Percentiles rank a stretch among this genome's conserved stretches.
Conservation (phyloP, 2,329 filamentous ascomycete species). For the Mycogone perniciosa region DNA sequence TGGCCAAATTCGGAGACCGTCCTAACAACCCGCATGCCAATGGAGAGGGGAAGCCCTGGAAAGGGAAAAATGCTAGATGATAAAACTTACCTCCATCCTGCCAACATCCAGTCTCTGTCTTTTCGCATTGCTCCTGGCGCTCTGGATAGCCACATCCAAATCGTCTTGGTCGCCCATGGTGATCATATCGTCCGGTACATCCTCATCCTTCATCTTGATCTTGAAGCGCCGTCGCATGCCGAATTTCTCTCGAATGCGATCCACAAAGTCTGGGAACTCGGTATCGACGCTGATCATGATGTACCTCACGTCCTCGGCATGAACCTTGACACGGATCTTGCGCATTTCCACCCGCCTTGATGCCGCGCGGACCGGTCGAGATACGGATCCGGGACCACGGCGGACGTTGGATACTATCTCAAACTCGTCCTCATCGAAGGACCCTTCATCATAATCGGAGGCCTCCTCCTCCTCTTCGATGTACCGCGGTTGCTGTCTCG, state of each 20-base stretch:
- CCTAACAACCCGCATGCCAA: neutral
- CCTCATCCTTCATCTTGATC: conserved; percentile 83
- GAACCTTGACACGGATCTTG: conserved; percentile 86
- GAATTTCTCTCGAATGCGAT: conserved; percentile 82
- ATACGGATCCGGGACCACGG: conserved; percentile 38
- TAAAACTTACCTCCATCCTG: conserved; percentile 79
- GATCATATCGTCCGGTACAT: conserved; percentile 77
- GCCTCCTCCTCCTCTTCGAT: conserved; percentile 77
- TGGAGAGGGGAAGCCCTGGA: neutral
- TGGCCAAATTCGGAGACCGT: neutral
- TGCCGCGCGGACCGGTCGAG: conserved; percentile 45
- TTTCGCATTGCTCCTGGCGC: conserved; percentile 60
- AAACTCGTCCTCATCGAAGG: conserved; percentile 70
- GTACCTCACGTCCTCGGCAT: conserved; percentile 85
- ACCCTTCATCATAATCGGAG: conserved; percentile 64
- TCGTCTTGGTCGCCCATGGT: conserved; percentile 97
- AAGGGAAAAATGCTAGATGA: conserved; percentile 4
- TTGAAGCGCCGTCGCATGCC: conserved; percentile 71
- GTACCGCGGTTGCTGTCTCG: conserved; percentile 49
- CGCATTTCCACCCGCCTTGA: conserved; percentile 61
- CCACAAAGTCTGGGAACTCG: conserved; percentile 70
- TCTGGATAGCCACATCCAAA: conserved; percentile 76
- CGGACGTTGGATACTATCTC: conserved; percentile 63
- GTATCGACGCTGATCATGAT: conserved; percentile 73
- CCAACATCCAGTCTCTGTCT: conserved; percentile 75